Evolutionary conservation across 2,329 filamentous ascomycete species (phyloP).

Genomic region (Cladobotryum mycophilum): DNA sequence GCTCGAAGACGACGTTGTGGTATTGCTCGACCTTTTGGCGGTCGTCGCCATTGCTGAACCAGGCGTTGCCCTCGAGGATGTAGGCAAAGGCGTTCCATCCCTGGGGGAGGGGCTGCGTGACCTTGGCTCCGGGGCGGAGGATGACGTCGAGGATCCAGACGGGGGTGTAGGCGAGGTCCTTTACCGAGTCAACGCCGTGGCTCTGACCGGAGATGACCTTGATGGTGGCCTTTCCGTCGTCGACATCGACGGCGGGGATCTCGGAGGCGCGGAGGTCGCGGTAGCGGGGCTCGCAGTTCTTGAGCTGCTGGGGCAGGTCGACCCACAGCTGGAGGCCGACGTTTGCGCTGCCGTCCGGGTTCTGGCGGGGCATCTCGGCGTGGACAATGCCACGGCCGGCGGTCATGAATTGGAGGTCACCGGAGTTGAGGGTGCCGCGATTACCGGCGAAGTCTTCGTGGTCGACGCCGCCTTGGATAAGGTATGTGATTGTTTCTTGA

Average conservation of each 20-base stretch:
- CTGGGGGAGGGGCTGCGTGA: slow-evolving; percentile 68
- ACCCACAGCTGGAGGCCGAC: slow-evolving; percentile 95
- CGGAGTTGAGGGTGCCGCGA: slow-evolving; percentile 72
- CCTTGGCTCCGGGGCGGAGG: slow-evolving; percentile 69
- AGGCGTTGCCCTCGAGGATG: slow-evolving; percentile 65
- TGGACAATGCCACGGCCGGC: slow-evolving; percentile 88
- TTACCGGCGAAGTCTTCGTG: slow-evolving; percentile 90
- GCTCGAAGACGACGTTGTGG: slow-evolving; percentile 85
- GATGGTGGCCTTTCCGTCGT: slow-evolving; percentile 67
- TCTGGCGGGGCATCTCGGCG: slow-evolving; percentile 86
- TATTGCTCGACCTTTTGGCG: slow-evolving; percentile 58
- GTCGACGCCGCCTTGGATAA: slow-evolving; percentile 78
- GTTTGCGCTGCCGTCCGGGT: slow-evolving; percentile 68
- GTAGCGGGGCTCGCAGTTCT: slow-evolving; percentile 86
- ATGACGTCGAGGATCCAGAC: slow-evolving; percentile 91
- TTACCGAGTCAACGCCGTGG: slow-evolving; percentile 77
- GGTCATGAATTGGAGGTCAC: slow-evolving; percentile 98
- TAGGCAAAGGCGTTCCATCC: slow-evolving; percentile 92
- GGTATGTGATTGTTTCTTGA: slow-evolving; percentile 83
- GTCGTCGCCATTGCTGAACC: slow-evolving; percentile 50
- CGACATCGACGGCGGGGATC: slow-evolving; percentile 67
- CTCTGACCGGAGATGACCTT: slow-evolving; percentile 88
- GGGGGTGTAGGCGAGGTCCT: slow-evolving; percentile 90
- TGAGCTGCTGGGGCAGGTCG: slow-evolving; percentile 74
- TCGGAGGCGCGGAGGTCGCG: slow-evolving; percentile 74